Conservation (phyloP, 2,329 filamentous ascomycete species). For the Nothopassalora personata region DNA sequence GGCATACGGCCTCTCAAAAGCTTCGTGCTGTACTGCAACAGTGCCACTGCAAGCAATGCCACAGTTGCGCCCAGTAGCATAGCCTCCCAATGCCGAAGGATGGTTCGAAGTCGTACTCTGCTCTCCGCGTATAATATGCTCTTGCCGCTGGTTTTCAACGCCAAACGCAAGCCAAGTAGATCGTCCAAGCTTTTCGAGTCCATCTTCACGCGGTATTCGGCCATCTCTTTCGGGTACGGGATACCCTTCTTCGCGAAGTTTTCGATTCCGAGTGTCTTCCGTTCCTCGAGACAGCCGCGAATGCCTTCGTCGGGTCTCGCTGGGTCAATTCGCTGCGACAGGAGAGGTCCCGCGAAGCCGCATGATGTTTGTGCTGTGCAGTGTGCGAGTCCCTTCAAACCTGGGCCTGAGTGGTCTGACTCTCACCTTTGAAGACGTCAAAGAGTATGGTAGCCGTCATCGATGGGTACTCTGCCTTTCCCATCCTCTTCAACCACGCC, state of each 20-base stretch:
- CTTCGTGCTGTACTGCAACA: neutral
- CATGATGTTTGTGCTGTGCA: constrained; percentile 57
- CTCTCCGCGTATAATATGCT: constrained; percentile 42
- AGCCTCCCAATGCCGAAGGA: constrained; percentile 23
- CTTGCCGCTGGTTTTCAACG: constrained; percentile 48
- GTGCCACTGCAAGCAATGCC: constrained; percentile 10
- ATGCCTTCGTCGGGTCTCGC: constrained; percentile 15
- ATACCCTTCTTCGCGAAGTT: constrained; percentile 47
- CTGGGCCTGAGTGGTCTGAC: too few species aligned
- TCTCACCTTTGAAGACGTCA: constrained; percentile 52
- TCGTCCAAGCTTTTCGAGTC: constrained; percentile 57
- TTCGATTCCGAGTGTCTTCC: constrained; percentile 54
- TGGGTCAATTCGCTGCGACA: constrained; percentile 36
- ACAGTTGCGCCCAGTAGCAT: constrained; percentile 21
- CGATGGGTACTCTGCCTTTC: constrained; percentile 37
- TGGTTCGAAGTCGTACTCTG: constrained; percentile 5
- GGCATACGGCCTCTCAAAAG: neutral
- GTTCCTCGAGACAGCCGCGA: constrained; percentile 44
- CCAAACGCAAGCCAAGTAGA: constrained; percentile 52
- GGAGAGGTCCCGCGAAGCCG: constrained; percentile 58
- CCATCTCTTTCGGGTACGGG: constrained; percentile 45
- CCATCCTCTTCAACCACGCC: constrained; percentile 41
- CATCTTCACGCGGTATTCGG: constrained; percentile 51
- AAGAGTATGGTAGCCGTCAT: constrained; percentile 58
- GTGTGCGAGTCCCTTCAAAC: too few species aligned